Evolutionary conservation across 352 stramenopile genomes (phyloP).

Genomic region (Thalassiosira delicatula): DNA sequence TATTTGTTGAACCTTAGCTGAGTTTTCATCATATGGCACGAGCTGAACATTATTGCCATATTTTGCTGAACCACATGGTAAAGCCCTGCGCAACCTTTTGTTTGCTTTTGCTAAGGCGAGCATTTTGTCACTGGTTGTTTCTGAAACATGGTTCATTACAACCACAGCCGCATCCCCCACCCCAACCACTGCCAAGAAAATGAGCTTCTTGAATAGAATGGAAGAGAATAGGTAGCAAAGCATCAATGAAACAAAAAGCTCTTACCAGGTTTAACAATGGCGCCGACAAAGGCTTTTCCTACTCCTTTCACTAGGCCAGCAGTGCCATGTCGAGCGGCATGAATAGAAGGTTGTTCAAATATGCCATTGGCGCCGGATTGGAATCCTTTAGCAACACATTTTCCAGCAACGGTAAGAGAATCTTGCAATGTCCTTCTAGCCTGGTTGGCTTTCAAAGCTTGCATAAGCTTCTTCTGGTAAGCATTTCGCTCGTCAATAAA

Average conservation of each 20-base stretch:
- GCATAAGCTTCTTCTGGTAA: slow-evolving; percentile 73
- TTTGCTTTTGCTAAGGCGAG: slow-evolving; percentile 66
- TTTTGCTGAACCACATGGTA: slow-evolving; percentile 58
- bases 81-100: slow-evolving; percentile 72
- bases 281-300: slow-evolving; percentile 76
- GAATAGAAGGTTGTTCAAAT: slow-evolving; percentile 74
- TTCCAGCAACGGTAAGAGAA: slow-evolving; percentile 72
- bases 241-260: too few relatives aligned
- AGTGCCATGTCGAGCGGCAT: slow-evolving; percentile 78
- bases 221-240: too few relatives aligned
- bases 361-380: slow-evolving; percentile 76
- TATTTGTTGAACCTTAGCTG: slow-evolving; percentile 80
- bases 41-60: slow-evolving; percentile 68
- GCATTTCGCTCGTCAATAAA: slow-evolving; percentile 80
- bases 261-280: slow-evolving; percentile 81
- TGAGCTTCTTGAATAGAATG: too few relatives aligned
- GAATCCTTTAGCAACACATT: slow-evolving; percentile 69
- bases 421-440: slow-evolving; percentile 63
- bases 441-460: slow-evolving; percentile 65
- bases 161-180: slow-evolving; percentile 80
- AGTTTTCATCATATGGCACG: slow-evolving; percentile 73
- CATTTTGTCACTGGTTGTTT: slow-evolving; percentile 73
- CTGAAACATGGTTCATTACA: slow-evolving; percentile 83
- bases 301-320: slow-evolving; percentile 74
- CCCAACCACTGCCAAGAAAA: slow-evolving; percentile 79